Percentiles rank a stretch among this genome's conserved stretches.
Evolutionary conservation across 2,329 filamentous ascomycete species (phyloP).

Genomic region (Aspergillus nomiae): DNA sequence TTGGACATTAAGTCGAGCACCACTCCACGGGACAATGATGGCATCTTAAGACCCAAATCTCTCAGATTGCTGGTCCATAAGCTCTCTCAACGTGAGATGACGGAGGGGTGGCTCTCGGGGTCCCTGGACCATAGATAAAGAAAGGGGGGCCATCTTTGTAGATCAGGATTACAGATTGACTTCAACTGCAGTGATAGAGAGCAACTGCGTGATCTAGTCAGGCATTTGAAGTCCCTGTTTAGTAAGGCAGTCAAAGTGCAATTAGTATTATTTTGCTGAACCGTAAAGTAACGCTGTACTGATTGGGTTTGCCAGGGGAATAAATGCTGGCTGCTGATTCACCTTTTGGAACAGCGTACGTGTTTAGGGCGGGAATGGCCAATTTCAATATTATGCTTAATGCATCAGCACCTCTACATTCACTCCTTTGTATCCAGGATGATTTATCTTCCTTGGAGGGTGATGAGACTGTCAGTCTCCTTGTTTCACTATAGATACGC

Average conservation of each 20-base stretch:
- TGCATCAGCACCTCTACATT: background rate
- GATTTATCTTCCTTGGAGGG: background rate
- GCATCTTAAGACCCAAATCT: background rate
- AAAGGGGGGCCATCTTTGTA: background rate
- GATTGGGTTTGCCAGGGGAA: background rate
- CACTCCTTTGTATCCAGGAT: background rate
- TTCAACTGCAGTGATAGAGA: background rate
- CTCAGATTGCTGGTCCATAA: constrained; percentile 1
- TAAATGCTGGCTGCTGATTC: background rate
- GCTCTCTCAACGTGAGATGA: background rate
- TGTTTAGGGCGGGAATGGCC: background rate
- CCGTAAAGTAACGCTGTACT: background rate
- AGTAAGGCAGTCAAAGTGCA: background rate
- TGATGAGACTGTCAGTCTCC: background rate
- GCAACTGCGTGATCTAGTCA: background rate
- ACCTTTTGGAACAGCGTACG: background rate
- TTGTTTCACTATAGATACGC: background rate
- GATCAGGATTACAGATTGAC: background rate
- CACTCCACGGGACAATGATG: constrained; percentile 2
- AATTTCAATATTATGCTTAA: background rate
- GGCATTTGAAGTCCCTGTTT: background rate
- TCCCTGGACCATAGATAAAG: constrained; percentile 2
- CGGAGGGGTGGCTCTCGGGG: background rate
- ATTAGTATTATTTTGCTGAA: background rate
- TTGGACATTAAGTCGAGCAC: constrained; percentile 1